These are phyloP conservation scores for Lathyrus oleraceus DNA, from an alignment of 306 rosid species.

Conservation along the genomic window DNA sequence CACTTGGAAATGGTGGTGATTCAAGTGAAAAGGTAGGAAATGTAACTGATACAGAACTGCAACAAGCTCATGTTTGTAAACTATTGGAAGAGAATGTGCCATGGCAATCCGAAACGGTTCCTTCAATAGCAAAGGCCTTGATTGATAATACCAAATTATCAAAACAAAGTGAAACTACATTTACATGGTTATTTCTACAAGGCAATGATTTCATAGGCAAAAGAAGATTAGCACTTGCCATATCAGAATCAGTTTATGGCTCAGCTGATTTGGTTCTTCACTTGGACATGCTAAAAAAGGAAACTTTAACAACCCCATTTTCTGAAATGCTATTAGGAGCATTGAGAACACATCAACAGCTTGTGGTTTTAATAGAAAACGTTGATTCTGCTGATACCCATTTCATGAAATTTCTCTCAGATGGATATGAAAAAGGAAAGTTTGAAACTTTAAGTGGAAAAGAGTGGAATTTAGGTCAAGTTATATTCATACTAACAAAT, in stretches of 20 bases:
- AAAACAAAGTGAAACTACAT: constrained; percentile 45
- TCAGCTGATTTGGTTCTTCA: constrained; percentile 57
- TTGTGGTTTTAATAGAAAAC: constrained; percentile 72
- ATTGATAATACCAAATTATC: constrained; percentile 47
- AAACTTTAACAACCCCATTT: constrained; percentile 30
- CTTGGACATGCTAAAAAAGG: constrained; percentile 55
- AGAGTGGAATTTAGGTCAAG: constrained; percentile 39
- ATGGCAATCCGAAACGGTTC: constrained; percentile 82
- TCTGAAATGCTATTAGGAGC: constrained; percentile 48
- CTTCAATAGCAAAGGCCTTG: constrained; percentile 72
- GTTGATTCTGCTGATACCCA: constrained; percentile 66
- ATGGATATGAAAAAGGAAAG: constrained; percentile 58
- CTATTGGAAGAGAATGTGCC: constrained; percentile 87
- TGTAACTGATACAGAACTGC: constrained; percentile 47
- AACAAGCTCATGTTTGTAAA: constrained; percentile 64
- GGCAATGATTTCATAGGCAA: constrained; percentile 79
- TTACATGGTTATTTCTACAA: constrained; percentile 70
- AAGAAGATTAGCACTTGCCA: constrained; percentile 65
- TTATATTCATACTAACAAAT: constrained; percentile 61
- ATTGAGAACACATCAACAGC: constrained; percentile 54
- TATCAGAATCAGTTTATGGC: constrained; percentile 75
- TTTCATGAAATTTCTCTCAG: constrained; percentile 60
- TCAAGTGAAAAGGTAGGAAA: constrained; percentile 45
- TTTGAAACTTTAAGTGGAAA: constrained; percentile 46
- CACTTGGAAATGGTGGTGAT: constrained; percentile 66